Percentiles rank a stretch among this genome's conserved stretches.
phyloP scores from a whole-genome alignment of 2,329 filamentous ascomycete genomes.

The Monosporascus sp. region DNA sequence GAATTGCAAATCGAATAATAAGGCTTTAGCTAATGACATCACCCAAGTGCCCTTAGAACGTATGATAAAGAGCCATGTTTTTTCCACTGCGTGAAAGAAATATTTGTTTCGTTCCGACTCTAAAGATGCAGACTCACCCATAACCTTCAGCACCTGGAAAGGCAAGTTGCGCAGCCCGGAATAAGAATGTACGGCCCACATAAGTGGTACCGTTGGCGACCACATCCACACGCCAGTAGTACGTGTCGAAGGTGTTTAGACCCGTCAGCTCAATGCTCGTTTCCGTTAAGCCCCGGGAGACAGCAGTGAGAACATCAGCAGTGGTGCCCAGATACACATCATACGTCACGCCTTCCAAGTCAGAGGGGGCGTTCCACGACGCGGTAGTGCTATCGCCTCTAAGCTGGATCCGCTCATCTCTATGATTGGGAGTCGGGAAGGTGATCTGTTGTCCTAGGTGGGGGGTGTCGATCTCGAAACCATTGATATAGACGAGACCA shows the following conservation, averaged over 20 bases:
- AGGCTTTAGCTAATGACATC: too few species aligned
- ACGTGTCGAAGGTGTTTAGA: conserved; percentile 19
- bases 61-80: not conserved
- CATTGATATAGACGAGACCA: conserved; percentile 23
- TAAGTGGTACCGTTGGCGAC: conserved; percentile 11
- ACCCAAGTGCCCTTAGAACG: not conserved
- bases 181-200: conserved; percentile 23
- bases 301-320: conserved; percentile 6
- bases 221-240: conserved; percentile 28
- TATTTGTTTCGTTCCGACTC: too few species aligned
- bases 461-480: conserved; percentile 25
- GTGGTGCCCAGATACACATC: conserved; percentile 23
- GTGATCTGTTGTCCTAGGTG: conserved; percentile 17
- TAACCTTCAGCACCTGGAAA: conserved; percentile 34
- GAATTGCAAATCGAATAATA: not conserved
- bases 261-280: conserved; percentile 1
- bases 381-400: conserved; percentile 9
- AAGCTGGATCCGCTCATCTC: conserved; percentile 22
- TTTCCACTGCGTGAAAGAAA: too few species aligned
- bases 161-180: conserved; percentile 27
- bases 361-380: conserved; percentile 18
- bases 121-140: conserved; percentile 14
- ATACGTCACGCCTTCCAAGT: conserved; percentile 10
- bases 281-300: not conserved
- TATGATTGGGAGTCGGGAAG: conserved; percentile 23